Evolutionary conservation across 108 stramenopile species (phyloP), one percentile per base, ranked within the genome.

Genomic region (Bacterosira constricta): DNA sequence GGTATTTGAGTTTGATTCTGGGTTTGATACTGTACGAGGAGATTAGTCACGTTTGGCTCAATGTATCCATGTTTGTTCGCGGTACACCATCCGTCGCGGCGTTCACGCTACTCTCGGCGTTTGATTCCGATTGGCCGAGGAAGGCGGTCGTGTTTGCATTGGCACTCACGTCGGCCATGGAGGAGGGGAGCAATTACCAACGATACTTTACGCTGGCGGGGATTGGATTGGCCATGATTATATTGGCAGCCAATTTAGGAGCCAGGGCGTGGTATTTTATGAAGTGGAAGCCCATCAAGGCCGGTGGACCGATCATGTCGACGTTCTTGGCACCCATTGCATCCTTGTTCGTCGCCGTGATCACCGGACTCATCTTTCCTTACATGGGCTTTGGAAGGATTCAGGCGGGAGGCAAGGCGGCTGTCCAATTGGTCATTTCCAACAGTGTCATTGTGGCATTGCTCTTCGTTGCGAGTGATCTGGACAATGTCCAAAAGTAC

Each of bases 201-300:
- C 56, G 37, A 38, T 68, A 69, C 34, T 45, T 79, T 11, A 83
- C 86, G 3, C 26, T 87, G 3, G 50, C 59, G 36, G 90, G 90
- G 35, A 78, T 91, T 34, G 60, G 55, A 3, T 21, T 85, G 56
- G 66, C 78, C n/a, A 84, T 85, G 57, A 25, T 39, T 1, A 42
- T 87, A 11, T 42, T 91, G 25, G 64, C 81, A 50, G 87, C 88
- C 17, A 91, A 91, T 66, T 60, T 91, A 36, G 90, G 90, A 39
- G 56, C 90, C 6, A 76, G 85, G 30, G 86, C 88, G 4, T 91
- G 90, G 90, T 37, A 68, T 34, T 81, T 78, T 50, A 71, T 91
- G 69, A 83, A 76, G 31, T 86, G 86, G 85, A 73, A 77, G 23
- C 86, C 90, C 6, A 50, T 87, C 20, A 49, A 56, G 5, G 68